phyloP scores from a whole-genome alignment of 2,329 filamentous ascomycete genomes.

The Laburnicola sp. region DNA sequence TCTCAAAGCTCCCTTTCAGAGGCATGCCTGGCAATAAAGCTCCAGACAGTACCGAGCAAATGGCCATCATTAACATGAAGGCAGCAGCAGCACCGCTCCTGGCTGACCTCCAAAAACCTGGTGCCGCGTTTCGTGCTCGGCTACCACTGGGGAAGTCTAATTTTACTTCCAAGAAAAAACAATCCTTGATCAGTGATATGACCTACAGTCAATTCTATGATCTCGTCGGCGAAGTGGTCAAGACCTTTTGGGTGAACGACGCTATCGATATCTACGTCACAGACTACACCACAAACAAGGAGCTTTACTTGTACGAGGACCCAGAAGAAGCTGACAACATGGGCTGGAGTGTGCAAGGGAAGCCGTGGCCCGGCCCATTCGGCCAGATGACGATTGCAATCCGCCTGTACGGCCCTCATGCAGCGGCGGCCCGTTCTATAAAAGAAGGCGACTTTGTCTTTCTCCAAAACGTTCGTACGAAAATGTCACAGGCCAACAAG shows the following conservation, averaged over 20 bases:
- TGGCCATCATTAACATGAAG: constrained; percentile 30
- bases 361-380: constrained; percentile 71
- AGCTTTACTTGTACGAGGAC: constrained; percentile 61
- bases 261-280: constrained; percentile 71
- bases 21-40: constrained; percentile 8
- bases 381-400: constrained; percentile 74
- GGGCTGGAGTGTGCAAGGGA: constrained; percentile 31
- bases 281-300: constrained; percentile 75
- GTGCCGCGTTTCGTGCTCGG: background rate
- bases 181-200: constrained; percentile 67
- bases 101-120: background rate
- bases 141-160: constrained; percentile 5
- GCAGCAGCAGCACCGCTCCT: constrained; percentile 20
- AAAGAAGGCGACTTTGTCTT: constrained; percentile 63
- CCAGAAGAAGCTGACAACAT: constrained; percentile 37
- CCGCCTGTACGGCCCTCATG: constrained; percentile 71
- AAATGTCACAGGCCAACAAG: constrained; percentile 53
- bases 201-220: constrained; percentile 63
- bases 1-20: constrained; percentile 19
- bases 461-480: constrained; percentile 74
- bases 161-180: constrained; percentile 36
- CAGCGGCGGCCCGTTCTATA: constrained; percentile 61
- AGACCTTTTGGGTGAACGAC: constrained; percentile 46
- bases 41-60: constrained; percentile 25
- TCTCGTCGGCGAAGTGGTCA: constrained; percentile 72